Base-by-base conservation (phyloP, 129 eudicot genomes). In the Smallanthus sonchifolius region DNA sequence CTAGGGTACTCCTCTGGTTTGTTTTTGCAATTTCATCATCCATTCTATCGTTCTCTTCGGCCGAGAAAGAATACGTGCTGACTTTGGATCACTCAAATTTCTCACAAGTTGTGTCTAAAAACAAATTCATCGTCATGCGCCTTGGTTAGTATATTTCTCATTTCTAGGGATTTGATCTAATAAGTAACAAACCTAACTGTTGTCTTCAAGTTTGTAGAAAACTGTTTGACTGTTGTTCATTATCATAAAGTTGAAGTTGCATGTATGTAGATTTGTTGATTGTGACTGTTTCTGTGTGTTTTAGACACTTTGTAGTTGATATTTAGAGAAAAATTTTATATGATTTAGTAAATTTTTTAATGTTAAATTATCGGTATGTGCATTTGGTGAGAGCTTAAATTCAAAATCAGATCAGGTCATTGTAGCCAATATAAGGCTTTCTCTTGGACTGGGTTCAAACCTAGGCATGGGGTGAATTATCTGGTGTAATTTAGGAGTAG, bases 71-170 rank as follows among this genome's bases (percentile, higher is more conserved):
- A 56, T 28, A 70, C 65, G 94, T 90, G 45, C 56, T 90, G 83
- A 87, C 91, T 49, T 59, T 90, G 75, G 94, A 87, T 75, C 88
- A 87, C 55, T 65, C 89, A 6, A 87, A 90, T 80, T 87, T 87
- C 84, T 15, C 89, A 0, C 78, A 90, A 2, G 43, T 54, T 34
- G 83, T 90, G 7, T 16, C 79, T 36, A 87, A 87, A 38, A 87
- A 85, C 74, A 74, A 76, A 3, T 87, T 90, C 81, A 79, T 90
- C 66, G 93, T 90, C 71, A 90, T 64, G 96, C 96, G 74, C 96
- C 96, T 75, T 90, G 96, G 93, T 90, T 37, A 6, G 10, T 16
- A 24, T 28, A 40, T 56, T 3, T 28, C 54, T 45, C 39, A 20
- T 40, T 17, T 44, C 37, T 65, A 16, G 43, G 16, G 11, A 67